Conservation (phyloP, 2,329 filamentous ascomycete genomes). For the Metarhizium guizhouense region DNA sequence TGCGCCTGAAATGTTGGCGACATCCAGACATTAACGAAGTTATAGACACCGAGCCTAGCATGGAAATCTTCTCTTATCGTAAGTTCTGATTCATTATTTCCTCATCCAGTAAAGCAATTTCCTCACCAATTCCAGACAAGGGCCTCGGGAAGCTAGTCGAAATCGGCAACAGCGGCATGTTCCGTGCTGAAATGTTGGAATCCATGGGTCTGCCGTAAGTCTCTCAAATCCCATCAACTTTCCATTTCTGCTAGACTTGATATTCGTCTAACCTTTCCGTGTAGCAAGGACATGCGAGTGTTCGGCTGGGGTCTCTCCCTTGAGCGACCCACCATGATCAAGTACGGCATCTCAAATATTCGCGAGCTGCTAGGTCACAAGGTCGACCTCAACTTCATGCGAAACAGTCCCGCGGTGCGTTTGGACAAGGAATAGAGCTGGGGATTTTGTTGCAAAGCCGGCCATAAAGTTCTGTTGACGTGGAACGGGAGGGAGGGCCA, state of each 20-base stretch:
- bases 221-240: not conserved
- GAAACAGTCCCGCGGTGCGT: conserved; percentile 82
- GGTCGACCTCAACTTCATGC: conserved; percentile 87
- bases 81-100: not conserved
- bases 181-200: conserved; percentile 94
- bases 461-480: not conserved
- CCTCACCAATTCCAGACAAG: conserved; percentile 37
- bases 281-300: conserved; percentile 68
- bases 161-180: conserved; percentile 98
- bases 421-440: conserved; percentile 65
- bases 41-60: conserved; percentile 74
- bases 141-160: conserved; percentile 88
- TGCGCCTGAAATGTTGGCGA: not conserved
- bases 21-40: conserved; percentile 61
- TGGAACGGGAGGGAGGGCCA: not conserved
- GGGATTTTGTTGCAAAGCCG: not conserved
- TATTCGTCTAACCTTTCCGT: not conserved
- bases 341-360: conserved; percentile 84
- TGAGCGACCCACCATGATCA: conserved; percentile 97
- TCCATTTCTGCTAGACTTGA: not conserved
- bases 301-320: conserved; percentile 90
- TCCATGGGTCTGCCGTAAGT: conserved; percentile 72
- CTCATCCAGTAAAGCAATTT: not conserved
- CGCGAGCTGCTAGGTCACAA: conserved; percentile 89
- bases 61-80: conserved; percentile 95